Percentiles rank a stretch among this genome's conserved stretches.
These are phyloP conservation scores for Cordia subcordata DNA, from an alignment of 257 asterid genomes.

Conservation along the genomic window DNA sequence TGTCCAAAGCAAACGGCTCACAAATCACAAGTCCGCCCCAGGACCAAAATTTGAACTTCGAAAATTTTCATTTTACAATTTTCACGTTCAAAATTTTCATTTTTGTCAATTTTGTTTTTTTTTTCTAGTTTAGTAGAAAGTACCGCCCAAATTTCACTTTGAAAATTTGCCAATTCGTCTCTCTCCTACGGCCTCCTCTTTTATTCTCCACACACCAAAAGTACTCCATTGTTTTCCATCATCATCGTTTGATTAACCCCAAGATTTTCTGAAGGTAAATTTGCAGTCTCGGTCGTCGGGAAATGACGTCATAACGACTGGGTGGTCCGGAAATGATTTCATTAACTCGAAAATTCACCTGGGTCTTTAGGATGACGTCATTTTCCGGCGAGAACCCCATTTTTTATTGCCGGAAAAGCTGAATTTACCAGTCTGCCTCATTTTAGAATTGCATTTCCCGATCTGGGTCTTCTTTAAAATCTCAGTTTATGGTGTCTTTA, in stretches of 20 bases:
- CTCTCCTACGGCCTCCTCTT: conserved; percentile 11
- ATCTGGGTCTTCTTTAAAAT: background rate
- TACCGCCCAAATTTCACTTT: conserved; percentile 48
- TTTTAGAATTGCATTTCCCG: too few relatives aligned
- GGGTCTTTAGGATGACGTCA: background rate
- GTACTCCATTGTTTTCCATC: background rate
- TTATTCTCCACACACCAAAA: background rate
- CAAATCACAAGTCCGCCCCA: background rate
- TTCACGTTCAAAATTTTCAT: conserved; percentile 1
- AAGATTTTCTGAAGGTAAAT: background rate
- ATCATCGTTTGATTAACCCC: too few relatives aligned
- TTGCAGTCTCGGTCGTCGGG: background rate
- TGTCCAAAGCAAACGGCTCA: too few relatives aligned
- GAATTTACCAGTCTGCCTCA: too few relatives aligned
- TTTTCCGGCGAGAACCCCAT: background rate
- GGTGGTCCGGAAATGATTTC: too few relatives aligned
- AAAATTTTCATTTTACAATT: background rate
- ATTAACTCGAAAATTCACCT: background rate
- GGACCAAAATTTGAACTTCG: conserved; percentile 11
- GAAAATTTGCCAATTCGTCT: conserved; percentile 47
- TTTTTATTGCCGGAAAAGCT: too few relatives aligned
- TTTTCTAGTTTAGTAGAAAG: conserved; percentile 12
- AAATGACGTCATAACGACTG: background rate
- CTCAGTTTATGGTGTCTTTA: too few relatives aligned
- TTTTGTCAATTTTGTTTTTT: background rate